A percentile compares a stretch with the other conserved stretches of the same genome.
Conservation (phyloP, 192 early-diverging fungal genomes). For the Coemansia sp. region DNA sequence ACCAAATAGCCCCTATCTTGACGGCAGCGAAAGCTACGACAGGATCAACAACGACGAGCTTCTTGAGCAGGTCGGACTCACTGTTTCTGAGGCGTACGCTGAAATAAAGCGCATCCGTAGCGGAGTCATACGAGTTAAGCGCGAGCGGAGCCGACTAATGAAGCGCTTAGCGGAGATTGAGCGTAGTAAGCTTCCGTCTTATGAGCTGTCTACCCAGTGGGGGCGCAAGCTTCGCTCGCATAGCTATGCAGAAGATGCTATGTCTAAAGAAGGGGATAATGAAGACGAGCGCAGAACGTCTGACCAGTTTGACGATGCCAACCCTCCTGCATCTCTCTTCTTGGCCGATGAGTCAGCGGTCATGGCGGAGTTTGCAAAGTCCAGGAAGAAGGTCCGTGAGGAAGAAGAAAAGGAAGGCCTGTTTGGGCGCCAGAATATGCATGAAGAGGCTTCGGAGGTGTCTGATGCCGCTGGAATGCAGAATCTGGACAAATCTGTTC, state of each 20-base stretch:
- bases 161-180: conserved; percentile 43
- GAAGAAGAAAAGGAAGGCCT: not conserved
- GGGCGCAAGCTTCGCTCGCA: conserved; percentile 35
- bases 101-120: conserved; percentile 35
- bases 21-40: conserved; percentile 6
- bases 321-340: conserved; percentile 41
- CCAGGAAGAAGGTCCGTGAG: not conserved
- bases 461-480: not conserved
- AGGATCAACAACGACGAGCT: conserved; percentile 23
- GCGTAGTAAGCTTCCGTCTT: conserved; percentile 44
- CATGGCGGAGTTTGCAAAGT: conserved; percentile 19
- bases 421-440: not conserved
- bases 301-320: conserved; percentile 21
- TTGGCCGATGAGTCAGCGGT: conserved; percentile 34
- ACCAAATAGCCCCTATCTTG: not conserved
- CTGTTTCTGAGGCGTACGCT: conserved; percentile 28
- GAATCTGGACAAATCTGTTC: conserved; percentile 9
- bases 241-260: conserved; percentile 25
- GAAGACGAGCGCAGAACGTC: not conserved
- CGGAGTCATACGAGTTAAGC: conserved; percentile 22
- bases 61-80: conserved; percentile 34
- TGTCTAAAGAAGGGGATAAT: not conserved
- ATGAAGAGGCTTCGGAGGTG: conserved; percentile 1
- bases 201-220: conserved; percentile 41
- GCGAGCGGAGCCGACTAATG: conserved; percentile 38